Evolutionary conservation across 148 eudicot genomes (phyloP).

Genomic region (Euryodendron excelsum): DNA sequence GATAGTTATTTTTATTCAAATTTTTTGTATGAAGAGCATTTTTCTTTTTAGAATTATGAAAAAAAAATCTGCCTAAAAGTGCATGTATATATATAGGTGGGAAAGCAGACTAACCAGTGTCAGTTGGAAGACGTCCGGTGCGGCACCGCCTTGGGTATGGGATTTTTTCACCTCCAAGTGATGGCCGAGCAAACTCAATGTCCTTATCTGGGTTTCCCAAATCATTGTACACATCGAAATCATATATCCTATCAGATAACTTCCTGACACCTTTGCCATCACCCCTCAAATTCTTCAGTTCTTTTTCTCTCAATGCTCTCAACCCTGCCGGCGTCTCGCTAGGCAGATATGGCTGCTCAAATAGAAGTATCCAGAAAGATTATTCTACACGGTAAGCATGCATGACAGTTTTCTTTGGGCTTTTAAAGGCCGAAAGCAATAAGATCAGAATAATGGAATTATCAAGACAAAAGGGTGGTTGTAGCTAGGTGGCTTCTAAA

Average conservation of each 20-base stretch:
- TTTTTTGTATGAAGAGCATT: too few species aligned
- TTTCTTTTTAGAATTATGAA: too few species aligned
- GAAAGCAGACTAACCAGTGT: slow-evolving; percentile 48
- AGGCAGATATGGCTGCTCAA: slow-evolving; percentile 82
- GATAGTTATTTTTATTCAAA: too few species aligned
- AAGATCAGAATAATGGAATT: too few species aligned
- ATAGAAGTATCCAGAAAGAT: neutral
- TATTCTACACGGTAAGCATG: neutral
- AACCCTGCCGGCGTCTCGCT: slow-evolving; percentile 85
- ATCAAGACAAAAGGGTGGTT: too few species aligned
- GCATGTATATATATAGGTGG: too few species aligned
- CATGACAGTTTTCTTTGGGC: too few species aligned
- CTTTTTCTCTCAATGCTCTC: slow-evolving; percentile 69
- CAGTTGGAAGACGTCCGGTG: slow-evolving; percentile 79
- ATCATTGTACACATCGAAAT: slow-evolving; percentile 82
- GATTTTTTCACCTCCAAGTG: slow-evolving; percentile 63
- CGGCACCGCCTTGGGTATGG: slow-evolving; percentile 93
- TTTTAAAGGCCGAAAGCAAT: too few species aligned
- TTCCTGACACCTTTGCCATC: slow-evolving; percentile 75
- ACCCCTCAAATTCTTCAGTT: slow-evolving; percentile 73
- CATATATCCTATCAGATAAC: slow-evolving; percentile 66
- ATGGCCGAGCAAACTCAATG: slow-evolving; percentile 54
- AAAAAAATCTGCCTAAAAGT: too few species aligned
- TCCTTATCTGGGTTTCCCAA: slow-evolving; percentile 86
- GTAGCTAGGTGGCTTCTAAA: too few species aligned